A percentile compares a stretch with the other conserved stretches of the same genome.
Evolutionary conservation across 129 eudicot species (phyloP).

Genomic region (Scalesia atractyloides): DNA sequence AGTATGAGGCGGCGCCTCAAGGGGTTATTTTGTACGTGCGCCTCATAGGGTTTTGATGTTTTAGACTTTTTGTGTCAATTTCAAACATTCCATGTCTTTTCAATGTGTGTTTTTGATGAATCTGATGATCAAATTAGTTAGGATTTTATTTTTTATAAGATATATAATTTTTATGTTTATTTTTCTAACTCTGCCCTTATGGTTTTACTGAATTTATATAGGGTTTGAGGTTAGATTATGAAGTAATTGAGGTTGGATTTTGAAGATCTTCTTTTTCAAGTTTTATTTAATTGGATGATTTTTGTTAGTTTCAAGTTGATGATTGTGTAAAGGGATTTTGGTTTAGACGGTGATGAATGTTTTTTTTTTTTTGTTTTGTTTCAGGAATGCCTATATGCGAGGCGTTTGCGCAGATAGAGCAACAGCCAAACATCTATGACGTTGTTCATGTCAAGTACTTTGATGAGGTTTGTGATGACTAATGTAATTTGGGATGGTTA

Average conservation of each 20-base stretch:
- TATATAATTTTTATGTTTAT: neutral
- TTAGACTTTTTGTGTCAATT: no score
- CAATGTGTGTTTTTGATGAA: no score
- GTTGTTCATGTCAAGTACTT: conserved; percentile 94
- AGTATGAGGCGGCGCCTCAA: no score
- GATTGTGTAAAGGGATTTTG: neutral
- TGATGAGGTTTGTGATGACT: conserved; percentile 69
- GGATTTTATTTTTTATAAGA: no score
- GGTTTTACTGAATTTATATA: neutral
- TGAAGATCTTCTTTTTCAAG: neutral
- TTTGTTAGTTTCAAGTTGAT: no score
- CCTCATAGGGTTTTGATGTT: no score
- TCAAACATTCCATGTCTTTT: no score
- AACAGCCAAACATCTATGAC: conserved; percentile 86
- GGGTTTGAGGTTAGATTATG: neutral
- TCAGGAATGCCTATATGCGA: conserved; percentile 97
- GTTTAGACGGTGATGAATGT: neutral
- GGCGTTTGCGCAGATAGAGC: conserved; percentile 93
- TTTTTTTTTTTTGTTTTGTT: conserved; percentile 15
- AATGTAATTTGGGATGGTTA: neutral
- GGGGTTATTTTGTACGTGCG: no score
- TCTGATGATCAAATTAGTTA: no score
- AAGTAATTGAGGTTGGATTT: neutral
- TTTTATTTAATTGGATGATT: no score
- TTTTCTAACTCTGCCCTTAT: neutral